A percentile compares a stretch with the other conserved stretches of the same genome.
These are phyloP conservation scores for Spathaspora gorwiae DNA, from an alignment of 805 yeast species.

Conservation along the genomic window DNA sequence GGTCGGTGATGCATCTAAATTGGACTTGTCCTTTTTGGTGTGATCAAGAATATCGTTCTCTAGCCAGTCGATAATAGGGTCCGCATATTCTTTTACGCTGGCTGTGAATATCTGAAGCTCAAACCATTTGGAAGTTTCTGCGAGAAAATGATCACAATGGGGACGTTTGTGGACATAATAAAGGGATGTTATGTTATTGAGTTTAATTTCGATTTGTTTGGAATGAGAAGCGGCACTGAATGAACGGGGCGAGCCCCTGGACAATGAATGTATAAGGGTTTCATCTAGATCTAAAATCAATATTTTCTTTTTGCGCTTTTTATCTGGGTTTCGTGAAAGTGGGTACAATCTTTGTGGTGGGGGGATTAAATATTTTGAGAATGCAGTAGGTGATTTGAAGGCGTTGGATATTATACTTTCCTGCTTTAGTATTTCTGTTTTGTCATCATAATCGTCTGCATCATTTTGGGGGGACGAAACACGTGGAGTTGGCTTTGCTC, in stretches of 20 bases:
- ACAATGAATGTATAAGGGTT: conserved; percentile 86
- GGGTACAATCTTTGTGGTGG: conserved; percentile 44
- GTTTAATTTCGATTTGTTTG: conserved; percentile 74
- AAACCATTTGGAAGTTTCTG: conserved; percentile 80
- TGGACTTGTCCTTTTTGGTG: conserved; percentile 4
- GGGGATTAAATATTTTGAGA: conserved; percentile 40
- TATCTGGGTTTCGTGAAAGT: conserved; percentile 35
- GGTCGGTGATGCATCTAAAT: not conserved
- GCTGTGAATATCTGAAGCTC: conserved; percentile 92
- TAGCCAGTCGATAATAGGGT: conserved; percentile 90
- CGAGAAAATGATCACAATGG: conserved; percentile 77
- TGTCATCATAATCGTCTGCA: conserved; percentile 16
- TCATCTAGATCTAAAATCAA: conserved; percentile 89
- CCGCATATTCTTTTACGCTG: conserved; percentile 90
- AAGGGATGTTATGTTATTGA: conserved; percentile 66
- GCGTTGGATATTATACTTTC: conserved; percentile 36
- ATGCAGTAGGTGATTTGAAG: conserved; percentile 38
- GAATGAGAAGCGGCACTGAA: conserved; percentile 33
- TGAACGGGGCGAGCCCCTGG: conserved; percentile 55
- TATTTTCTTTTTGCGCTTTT: conserved; percentile 48
- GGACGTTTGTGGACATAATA: conserved; percentile 93
- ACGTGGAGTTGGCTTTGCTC: not conserved
- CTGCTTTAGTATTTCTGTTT: conserved; percentile 36
- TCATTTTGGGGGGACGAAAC: not conserved
- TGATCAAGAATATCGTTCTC: conserved; percentile 51